Evolutionary conservation across 2,329 filamentous ascomycete species (phyloP), one percentile per base, ranked within the genome.

Genomic region (Madurella fahalii): DNA sequence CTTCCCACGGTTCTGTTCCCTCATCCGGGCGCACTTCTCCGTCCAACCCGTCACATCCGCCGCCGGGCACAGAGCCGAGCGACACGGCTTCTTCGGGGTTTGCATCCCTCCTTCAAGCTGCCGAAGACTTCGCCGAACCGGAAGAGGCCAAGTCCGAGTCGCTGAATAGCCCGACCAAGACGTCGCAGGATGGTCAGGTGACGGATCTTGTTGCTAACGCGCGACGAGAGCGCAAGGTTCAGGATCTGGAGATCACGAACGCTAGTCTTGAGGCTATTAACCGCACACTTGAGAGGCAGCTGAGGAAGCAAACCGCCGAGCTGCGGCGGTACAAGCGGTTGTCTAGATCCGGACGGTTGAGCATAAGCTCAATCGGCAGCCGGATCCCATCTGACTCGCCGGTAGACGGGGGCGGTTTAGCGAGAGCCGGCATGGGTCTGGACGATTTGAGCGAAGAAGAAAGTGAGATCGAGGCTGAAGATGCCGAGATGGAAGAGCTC

Each of bases 211-310:
- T 94, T 11, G 82, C 87, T n/a, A 94, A 90, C 67, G 94, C 94
- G 13, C 83, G 94, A 31, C 83, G 90, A 37, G 94, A 97, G 71
- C 84, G 94, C 58, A 99, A 97, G 74, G 92, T 99, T 1, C 82
- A 97, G 62, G 94, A 99, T 68, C 77, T 99, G 5, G 90, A 99
- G 68, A 99, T 99, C 60, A 96, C 89, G 52, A 99, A 99, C 66
- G 94, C 90, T 1, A 96, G 92, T 1, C 79, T 99, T 2, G 82
- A 96, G 53, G 94, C 94, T 40, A 97, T 99, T 72, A 99, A 99
- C 68, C 82, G 92, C 50, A 94, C 91, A 0, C 75, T 99, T 0
- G 94, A 99, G 72, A 83, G 90, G 20, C 90, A 97, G 68, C 80
- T 99, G 64, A 84, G 91, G 25, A 95, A 95, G 68, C 93, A 97